Conservation (phyloP, 768 basidiomycete species). For the Atractiella rhizophila region DNA sequence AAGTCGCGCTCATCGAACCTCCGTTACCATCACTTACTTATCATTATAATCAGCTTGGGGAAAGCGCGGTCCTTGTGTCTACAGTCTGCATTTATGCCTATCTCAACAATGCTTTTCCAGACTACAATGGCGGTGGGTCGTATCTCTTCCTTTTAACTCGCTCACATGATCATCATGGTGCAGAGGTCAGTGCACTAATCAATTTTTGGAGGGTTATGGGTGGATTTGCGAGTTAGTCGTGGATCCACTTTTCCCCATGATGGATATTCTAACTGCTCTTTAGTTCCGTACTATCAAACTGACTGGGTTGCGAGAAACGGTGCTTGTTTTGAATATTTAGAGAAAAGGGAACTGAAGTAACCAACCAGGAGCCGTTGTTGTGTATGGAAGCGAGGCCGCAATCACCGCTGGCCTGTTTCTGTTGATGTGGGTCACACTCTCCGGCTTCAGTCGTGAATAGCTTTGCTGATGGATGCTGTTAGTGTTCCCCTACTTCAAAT, state of each 20-base stretch:
- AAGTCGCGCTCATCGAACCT: slow-evolving; percentile 31
- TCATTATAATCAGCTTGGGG: background rate
- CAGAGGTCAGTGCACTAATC: slow-evolving; percentile 38
- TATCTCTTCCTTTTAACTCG: background rate
- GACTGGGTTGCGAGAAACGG: slow-evolving; percentile 38
- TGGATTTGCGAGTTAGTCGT: too few relatives aligned
- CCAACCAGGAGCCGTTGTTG: too few relatives aligned
- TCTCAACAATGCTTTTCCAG: slow-evolving; percentile 2
- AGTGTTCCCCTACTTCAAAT: slow-evolving; percentile 11
- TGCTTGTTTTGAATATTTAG: slow-evolving; percentile 20
- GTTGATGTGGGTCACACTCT: too few relatives aligned
- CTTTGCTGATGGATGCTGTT: too few relatives aligned
- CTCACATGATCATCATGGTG: slow-evolving; percentile 16
- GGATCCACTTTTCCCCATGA: too few relatives aligned
- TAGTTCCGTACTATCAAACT: slow-evolving; percentile 41
- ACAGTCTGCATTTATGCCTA: slow-evolving; percentile 38
- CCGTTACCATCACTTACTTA: slow-evolving; percentile 18
- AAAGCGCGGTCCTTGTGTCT: slow-evolving; percentile 26
- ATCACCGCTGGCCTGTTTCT: slow-evolving; percentile 19
- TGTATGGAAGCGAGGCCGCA: slow-evolving; percentile 39
- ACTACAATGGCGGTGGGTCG: slow-evolving; percentile 7
- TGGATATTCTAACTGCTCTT: too few relatives aligned
- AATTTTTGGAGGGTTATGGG: slow-evolving; percentile 29
- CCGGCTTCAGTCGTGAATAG: too few relatives aligned
- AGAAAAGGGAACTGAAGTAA: too few relatives aligned